Evolutionary conservation across 768 basidiomycete genomes (phyloP).

Genomic region (Calvatia gigantea): DNA sequence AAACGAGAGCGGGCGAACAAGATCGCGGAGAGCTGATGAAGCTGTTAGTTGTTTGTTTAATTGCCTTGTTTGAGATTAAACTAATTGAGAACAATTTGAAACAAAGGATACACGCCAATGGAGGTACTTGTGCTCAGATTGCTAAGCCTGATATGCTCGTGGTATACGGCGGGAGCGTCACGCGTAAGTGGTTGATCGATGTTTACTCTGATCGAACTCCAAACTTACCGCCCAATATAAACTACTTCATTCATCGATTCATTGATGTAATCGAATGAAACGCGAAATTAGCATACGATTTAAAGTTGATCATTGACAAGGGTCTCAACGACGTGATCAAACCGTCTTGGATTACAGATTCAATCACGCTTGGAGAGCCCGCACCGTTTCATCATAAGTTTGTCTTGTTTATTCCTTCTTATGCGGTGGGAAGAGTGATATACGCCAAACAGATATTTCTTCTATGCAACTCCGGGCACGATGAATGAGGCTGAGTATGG

Average conservation of each 20-base stretch:
- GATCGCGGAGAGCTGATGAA: slow-evolving; percentile 70
- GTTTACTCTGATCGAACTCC: neutral
- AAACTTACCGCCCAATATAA: neutral
- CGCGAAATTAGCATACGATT: slow-evolving; percentile 54
- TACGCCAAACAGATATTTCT: slow-evolving; percentile 63
- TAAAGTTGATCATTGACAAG: slow-evolving; percentile 69
- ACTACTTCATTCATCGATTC: neutral
- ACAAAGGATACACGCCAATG: slow-evolving; percentile 66
- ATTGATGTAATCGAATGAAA: neutral
- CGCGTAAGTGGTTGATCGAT: slow-evolving; percentile 44
- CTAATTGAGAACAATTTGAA: neutral
- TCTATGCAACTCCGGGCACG: slow-evolving; percentile 60
- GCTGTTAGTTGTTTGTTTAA: slow-evolving; percentile 40
- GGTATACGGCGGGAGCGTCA: slow-evolving; percentile 67
- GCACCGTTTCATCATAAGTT: slow-evolving; percentile 71
- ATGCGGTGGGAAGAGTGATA: neutral
- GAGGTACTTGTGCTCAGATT: slow-evolving; percentile 63
- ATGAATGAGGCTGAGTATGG: slow-evolving; percentile 49
- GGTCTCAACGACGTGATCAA: slow-evolving; percentile 68
- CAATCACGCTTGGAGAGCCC: slow-evolving; percentile 52
- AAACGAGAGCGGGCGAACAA: slow-evolving; percentile 59
- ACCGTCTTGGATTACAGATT: slow-evolving; percentile 82
- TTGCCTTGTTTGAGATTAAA: neutral
- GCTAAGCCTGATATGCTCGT: slow-evolving; percentile 50
- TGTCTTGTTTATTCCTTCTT: neutral